A percentile compares a stretch with the other conserved stretches of the same genome.
These are phyloP conservation scores for Blastobotrys aristatus DNA, from an alignment of 1,139 yeast species.

Conservation along the genomic window DNA sequence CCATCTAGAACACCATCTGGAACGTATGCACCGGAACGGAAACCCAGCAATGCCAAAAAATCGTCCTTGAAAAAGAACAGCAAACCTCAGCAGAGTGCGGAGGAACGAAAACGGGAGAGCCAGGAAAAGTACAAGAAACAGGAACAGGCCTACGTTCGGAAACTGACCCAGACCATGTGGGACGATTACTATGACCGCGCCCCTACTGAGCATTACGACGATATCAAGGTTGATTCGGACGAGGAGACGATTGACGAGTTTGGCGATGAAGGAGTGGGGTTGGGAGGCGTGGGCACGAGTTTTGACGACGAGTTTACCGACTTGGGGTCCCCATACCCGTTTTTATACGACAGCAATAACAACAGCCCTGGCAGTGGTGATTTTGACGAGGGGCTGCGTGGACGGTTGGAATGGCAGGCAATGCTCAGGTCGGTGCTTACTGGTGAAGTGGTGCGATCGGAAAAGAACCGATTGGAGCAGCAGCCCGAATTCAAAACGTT, in stretches of 20 bases:
- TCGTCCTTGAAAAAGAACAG: slow-evolving; percentile 6
- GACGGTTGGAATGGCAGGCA: slow-evolving; percentile 92
- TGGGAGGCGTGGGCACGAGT: slow-evolving; percentile 34
- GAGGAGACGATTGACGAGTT: slow-evolving; percentile 1
- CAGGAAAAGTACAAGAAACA: slow-evolving; percentile 45
- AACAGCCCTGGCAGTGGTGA: slow-evolving; percentile 13
- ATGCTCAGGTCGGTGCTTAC: slow-evolving; percentile 87
- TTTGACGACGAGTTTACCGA: slow-evolving; percentile 35
- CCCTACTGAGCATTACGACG: slow-evolving; percentile 16
- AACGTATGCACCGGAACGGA: slow-evolving; percentile 30
- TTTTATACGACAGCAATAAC: slow-evolving; percentile 17
- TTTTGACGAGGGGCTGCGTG: slow-evolving; percentile 53
- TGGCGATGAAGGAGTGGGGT: slow-evolving; percentile 22
- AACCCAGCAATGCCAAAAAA: slow-evolving; percentile 12
- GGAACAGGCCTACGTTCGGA: slow-evolving; percentile 62
- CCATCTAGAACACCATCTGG: slow-evolving; percentile 27
- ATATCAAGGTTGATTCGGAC: slow-evolving; percentile 15
- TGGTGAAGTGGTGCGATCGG: slow-evolving; percentile 90
- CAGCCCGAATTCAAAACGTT: slow-evolving; percentile 35
- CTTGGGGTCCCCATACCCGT: slow-evolving; percentile 26
- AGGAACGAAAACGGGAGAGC: slow-evolving; percentile 17
- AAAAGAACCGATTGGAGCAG: slow-evolving; percentile 72
- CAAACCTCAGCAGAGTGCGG: not conserved
- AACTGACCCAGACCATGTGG: slow-evolving; percentile 55
- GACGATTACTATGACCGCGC: slow-evolving; percentile 48